Evolutionary conservation across 1,284 basidiomycete genomes (phyloP), one percentile per base, ranked within the genome.

Genomic region (Inonotus obliquus): DNA sequence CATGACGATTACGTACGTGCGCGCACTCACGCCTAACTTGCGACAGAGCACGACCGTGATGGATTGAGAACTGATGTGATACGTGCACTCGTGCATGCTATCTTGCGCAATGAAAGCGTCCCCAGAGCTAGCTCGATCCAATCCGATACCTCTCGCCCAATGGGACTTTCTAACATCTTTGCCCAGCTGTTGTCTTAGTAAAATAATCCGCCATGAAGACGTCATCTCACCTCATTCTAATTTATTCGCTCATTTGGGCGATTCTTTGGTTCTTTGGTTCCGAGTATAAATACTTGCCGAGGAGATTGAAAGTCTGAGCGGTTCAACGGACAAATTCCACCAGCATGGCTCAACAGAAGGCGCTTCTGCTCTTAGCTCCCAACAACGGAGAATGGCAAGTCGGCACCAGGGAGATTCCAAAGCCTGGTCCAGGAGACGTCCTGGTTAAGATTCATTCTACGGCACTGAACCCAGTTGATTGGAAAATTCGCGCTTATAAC

Each of bases 401-500:
- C 29, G 54, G 57, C 5, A 54, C 63, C 0, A 59, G 53, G 10
- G 63, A 54, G 5, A 64, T 73, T 17, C 72, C 67, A 10, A 61
- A 65, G 39, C 76, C 78, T 2, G 73, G 70, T 13, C 64, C 72
- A 0, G 76, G 75, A 2, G 71, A 79, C 59, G 59, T 81, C 19
- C 71, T 79, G 14, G 70, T 82, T 59, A 79, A 77, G 63, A 69
- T 78, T 54, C 60, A 71, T 11, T 69, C 77, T 0, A 66, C 70
- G 1, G 74, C 71, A 0, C 67, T 81, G 19, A 81, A 80, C 66
- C 77, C 78, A 1, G 66, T 76, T 7, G 78, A 81, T 63, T 75
- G 73, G 70, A 74, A 74, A 62, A 73, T 76, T 13, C 77, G 73
- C 13, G 72, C 70, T 29, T 63, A 65, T 21, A 74, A 71, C 2